phyloP scores from a whole-genome alignment of 352 stramenopile species.

The Phytophthora pinifolia region DNA sequence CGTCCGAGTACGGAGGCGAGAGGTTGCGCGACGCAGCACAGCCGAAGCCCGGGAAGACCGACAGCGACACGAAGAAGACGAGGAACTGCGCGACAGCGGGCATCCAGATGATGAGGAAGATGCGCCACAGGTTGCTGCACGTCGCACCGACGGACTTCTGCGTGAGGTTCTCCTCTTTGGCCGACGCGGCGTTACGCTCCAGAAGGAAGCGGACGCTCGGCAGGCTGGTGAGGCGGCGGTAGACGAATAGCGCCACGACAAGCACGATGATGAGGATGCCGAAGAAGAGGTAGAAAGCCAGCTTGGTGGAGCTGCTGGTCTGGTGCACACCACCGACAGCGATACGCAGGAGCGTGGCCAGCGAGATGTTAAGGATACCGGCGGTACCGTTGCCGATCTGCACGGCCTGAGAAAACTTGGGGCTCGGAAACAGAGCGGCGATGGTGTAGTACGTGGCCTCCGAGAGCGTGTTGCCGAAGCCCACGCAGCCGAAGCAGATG shows the following conservation, averaged over 20 bases:
- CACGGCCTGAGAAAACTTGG: constrained; percentile 69
- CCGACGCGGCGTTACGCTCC: constrained; percentile 42
- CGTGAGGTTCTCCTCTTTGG: constrained; percentile 33
- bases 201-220: constrained; percentile 54
- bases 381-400: constrained; percentile 62
- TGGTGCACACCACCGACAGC: constrained; percentile 44
- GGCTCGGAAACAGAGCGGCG: constrained; percentile 56
- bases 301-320: constrained; percentile 33
- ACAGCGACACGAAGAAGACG: constrained; percentile 61
- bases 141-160: constrained; percentile 31
- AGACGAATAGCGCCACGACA: constrained; percentile 44
- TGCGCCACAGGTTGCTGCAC: constrained; percentile 43
- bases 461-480: constrained; percentile 47
- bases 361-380: constrained; percentile 58
- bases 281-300: constrained; percentile 71
- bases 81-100: constrained; percentile 51
- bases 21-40: constrained; percentile 44
- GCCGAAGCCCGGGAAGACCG: constrained; percentile 56
- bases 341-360: constrained; percentile 53
- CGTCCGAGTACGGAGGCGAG: constrained; percentile 24
- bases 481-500: constrained; percentile 42
- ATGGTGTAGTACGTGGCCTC: constrained; percentile 56
- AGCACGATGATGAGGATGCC: constrained; percentile 50
- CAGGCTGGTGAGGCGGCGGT: constrained; percentile 36
- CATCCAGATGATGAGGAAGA: constrained; percentile 52